These are phyloP conservation scores for Zanthoxylum bungeanum DNA, from an alignment of 345 rosid species.

Conservation along the genomic window DNA sequence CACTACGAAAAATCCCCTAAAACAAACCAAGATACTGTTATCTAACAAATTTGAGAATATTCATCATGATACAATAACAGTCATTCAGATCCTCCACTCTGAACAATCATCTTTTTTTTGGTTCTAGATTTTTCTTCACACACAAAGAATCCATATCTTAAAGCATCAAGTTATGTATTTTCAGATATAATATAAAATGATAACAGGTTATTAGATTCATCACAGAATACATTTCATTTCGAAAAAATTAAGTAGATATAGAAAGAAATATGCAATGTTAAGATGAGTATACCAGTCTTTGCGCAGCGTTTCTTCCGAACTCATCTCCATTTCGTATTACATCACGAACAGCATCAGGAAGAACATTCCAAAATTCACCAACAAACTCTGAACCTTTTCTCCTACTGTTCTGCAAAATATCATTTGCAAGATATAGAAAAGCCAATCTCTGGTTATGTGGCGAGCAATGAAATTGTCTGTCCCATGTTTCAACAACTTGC, in stretches of 20 bases:
- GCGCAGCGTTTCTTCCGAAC: constrained; percentile 70
- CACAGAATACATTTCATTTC: background rate
- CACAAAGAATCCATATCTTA: background rate
- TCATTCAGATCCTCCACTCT: background rate
- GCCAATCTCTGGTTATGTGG: constrained; percentile 88
- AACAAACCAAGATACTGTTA: background rate
- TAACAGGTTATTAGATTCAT: background rate
- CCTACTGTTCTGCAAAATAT: constrained; percentile 95
- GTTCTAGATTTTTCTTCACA: background rate
- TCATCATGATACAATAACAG: background rate
- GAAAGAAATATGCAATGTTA: background rate
- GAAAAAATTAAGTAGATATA: background rate
- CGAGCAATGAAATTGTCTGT: constrained; percentile 74
- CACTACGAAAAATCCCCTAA: background rate
- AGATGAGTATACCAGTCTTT: constrained; percentile 63
- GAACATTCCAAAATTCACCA: constrained; percentile 98
- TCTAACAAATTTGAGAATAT: background rate
- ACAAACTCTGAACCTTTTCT: constrained; percentile 96
- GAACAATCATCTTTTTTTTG: background rate
- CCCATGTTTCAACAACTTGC: constrained; percentile 98
- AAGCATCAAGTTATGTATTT: background rate
- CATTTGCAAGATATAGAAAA: constrained; percentile 94
- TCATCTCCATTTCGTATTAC: constrained; percentile 78
- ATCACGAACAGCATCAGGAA: constrained; percentile 89
- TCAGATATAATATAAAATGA: background rate